Evolutionary conservation across 2,329 filamentous ascomycete genomes (phyloP), one percentile per base, ranked within the genome.

Genomic region (Venturia effusa): DNA sequence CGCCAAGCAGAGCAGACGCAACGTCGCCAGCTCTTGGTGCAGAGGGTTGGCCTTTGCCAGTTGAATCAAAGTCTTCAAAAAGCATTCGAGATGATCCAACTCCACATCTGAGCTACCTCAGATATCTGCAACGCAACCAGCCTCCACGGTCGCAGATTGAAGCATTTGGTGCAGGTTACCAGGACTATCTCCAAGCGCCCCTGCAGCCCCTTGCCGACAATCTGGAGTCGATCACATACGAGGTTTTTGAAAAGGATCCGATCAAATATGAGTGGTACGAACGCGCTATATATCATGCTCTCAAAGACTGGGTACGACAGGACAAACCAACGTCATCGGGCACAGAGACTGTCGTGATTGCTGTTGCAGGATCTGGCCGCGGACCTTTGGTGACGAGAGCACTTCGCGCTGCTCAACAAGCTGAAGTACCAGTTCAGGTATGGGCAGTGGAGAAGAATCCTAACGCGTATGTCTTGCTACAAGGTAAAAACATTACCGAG

Each of bases 181-280:
- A 99, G 71, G 94, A 99, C 74, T 99, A 94, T 81, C 81, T 99
- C 13, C 94, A 99, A 74, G 92, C 92, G 1, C 94, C 94, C 2
- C 80, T 99, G 48, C 95, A 99, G 74, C 94, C 94, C 0, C 81
- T 99, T 17, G 93, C 93, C 0, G 94, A 99, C 74, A 99, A 99
- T 69, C 82, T 99, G 17, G 95, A 99, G 74, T 96, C 92, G 59
- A 89, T 96, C 51, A 99, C 94, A 0, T 99, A 99, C 74, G 94
- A 99, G 73, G 93, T 97, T 1, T 99, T 99, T 71, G 94, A 99
- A 74, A 95, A 95, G 69, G 95, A 99, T 68, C 94, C 94, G 0
- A 89, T 99, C 76, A 99, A 99, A 76, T 99, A 99, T 73, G 87
- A 92, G 67, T 95, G 93, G 81, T 99, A 99, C 73, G 92, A 97